A percentile compares a stretch with the other conserved stretches of the same genome.
Conservation (phyloP, 306 rosid species). For the Casuarina equisetifolia region DNA sequence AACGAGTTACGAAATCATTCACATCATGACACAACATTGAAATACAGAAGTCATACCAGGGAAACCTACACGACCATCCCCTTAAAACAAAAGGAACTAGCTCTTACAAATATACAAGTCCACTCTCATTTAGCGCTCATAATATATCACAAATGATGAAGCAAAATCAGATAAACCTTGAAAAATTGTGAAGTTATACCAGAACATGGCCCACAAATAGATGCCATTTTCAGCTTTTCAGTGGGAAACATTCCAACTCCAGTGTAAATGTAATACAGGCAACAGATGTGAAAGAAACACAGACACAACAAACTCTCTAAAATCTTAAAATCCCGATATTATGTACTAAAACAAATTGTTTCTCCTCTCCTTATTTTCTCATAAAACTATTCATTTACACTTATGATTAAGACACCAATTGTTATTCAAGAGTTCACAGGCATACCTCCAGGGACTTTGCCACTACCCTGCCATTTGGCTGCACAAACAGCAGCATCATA, state of each 20-base stretch:
- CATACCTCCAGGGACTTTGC: slow-evolving; percentile 98
- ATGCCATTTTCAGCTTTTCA: neutral
- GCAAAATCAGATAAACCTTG: neutral
- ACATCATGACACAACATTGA: neutral
- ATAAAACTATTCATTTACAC: neutral
- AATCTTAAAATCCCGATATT: neutral
- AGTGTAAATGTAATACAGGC: neutral
- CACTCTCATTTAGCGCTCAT: neutral
- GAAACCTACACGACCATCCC: neutral
- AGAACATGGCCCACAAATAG: neutral
- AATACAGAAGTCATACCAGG: neutral
- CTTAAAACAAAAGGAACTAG: neutral
- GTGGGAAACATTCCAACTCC: neutral
- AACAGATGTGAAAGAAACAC: neutral
- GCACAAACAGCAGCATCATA: slow-evolving; percentile 88
- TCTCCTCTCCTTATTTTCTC: neutral
- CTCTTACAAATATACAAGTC: neutral
- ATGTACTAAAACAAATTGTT: neutral
- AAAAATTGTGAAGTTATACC: neutral
- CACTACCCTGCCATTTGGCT: slow-evolving; percentile 84
- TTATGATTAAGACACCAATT: neutral
- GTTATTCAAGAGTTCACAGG: neutral
- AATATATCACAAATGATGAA: neutral
- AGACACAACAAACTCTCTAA: neutral
- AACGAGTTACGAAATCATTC: slow-evolving; percentile 9